phyloP scores from a whole-genome alignment of 495 filamentous ascomycete genomes.

The Aspergillus campestris region DNA sequence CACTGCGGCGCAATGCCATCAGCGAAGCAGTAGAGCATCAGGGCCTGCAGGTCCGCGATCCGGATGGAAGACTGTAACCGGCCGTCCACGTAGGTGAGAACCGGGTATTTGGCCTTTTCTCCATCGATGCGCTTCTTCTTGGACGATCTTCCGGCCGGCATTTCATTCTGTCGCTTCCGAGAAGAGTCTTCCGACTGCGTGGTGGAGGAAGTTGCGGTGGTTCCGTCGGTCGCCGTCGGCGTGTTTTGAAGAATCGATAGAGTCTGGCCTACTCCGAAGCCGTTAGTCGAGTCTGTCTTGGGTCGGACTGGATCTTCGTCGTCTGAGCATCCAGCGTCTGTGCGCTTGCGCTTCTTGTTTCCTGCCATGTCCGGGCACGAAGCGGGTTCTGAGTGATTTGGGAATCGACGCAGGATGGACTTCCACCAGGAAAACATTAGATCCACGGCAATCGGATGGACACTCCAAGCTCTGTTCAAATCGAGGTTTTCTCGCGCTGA shows the following conservation, averaged over 20 bases:
- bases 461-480: no score
- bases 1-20: slow-evolving; percentile 81
- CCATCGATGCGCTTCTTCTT: slow-evolving; percentile 37
- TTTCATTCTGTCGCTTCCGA: slow-evolving; percentile 1
- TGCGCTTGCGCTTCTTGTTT: slow-evolving; percentile 30
- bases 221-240: slow-evolving; percentile 6
- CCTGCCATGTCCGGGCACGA: slow-evolving; percentile 11
- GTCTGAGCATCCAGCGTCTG: slow-evolving; percentile 13
- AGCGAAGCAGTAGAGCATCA: slow-evolving; percentile 83
- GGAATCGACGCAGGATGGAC: no score
- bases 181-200: slow-evolving; percentile 3
- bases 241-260: slow-evolving; percentile 21
- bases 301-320: slow-evolving; percentile 17
- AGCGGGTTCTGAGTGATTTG: not conserved
- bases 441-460: no score
- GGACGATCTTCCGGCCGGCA: slow-evolving; percentile 8
- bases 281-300: slow-evolving; percentile 3
- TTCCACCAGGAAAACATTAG: no score
- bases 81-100: slow-evolving; percentile 58
- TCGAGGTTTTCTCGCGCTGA: no score
- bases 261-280: slow-evolving; percentile 26
- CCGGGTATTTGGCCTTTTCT: slow-evolving; percentile 67
- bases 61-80: slow-evolving; percentile 67
- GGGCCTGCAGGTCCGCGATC: slow-evolving; percentile 66
- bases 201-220: slow-evolving; percentile 12